Conservation (phyloP, 2,329 filamentous ascomycete genomes). For the Phoma sp. region DNA sequence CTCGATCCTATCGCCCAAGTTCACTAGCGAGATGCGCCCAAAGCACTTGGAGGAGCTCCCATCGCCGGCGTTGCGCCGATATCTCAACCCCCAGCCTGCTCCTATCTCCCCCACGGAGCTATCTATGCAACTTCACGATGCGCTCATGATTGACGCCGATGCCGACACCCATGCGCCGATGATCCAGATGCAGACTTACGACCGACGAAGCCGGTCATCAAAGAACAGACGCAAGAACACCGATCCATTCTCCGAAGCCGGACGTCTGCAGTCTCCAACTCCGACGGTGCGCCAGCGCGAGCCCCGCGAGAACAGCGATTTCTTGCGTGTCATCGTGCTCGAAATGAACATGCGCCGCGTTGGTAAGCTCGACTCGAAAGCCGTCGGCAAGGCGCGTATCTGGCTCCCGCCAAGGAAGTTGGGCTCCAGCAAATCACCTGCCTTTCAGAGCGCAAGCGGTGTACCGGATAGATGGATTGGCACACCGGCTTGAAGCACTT, state of each 20-base stretch:
- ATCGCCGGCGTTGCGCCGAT: constrained; percentile 63
- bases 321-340: constrained; percentile 67
- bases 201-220: constrained; percentile 45
- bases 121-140: constrained; percentile 49
- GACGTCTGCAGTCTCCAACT: constrained; percentile 48
- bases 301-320: constrained; percentile 67
- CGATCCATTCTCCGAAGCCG: constrained; percentile 53
- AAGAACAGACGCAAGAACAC: constrained; percentile 31
- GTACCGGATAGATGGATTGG: constrained; percentile 48
- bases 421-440: constrained; percentile 34
- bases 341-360: constrained; percentile 72
- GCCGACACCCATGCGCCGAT: constrained; percentile 56
- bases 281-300: constrained; percentile 64
- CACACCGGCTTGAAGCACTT: constrained; percentile 26
- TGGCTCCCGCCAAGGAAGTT: constrained; percentile 64
- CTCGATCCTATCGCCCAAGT: constrained; percentile 63
- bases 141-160: constrained; percentile 42
- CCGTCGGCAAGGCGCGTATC: constrained; percentile 61
- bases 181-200: constrained; percentile 69
- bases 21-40: constrained; percentile 67
- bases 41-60: constrained; percentile 60
- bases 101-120: constrained; percentile 46
- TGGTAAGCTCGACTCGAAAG: constrained; percentile 65
- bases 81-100: constrained; percentile 62
- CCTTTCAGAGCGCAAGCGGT: constrained; percentile 29